phyloP scores from a whole-genome alignment of 164 flowering plant genomes.

The Liquidambar formosana region DNA sequence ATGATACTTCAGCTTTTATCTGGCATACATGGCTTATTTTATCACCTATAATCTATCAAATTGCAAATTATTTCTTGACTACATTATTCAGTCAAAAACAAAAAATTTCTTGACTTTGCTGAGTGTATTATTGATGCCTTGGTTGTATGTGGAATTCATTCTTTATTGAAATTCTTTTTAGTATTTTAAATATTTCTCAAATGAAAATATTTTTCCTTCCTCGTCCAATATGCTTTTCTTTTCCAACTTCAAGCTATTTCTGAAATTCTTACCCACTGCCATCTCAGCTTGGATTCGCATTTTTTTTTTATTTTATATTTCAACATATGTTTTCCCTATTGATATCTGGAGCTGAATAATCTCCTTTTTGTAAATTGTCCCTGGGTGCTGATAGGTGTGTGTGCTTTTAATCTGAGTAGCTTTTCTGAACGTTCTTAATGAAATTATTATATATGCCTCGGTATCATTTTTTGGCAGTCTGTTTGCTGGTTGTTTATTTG shows the following conservation, averaged over 20 bases:
- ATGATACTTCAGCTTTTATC: no score
- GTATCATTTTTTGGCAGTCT: neutral
- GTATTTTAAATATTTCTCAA: no score
- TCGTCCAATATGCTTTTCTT: neutral
- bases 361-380: no score
- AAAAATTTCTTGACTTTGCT: no score
- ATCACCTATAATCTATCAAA: no score
- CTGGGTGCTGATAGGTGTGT: neutral
- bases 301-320: neutral
- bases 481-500: neutral
- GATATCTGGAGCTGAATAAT: no score
- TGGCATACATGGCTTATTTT: no score
- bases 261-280: neutral
- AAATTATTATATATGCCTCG: neutral
- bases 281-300: neutral
- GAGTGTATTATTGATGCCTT: no score
- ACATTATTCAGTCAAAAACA: no score
- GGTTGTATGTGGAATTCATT: no score
- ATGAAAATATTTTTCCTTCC: neutral
- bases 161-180: no score
- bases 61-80: no score
- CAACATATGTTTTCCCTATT: neutral
- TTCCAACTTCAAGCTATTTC: neutral
- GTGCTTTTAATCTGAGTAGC: neutral
- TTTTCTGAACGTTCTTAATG: neutral